Base-by-base conservation (phyloP, 306 rosid genomes). In the Vicia villosa region DNA sequence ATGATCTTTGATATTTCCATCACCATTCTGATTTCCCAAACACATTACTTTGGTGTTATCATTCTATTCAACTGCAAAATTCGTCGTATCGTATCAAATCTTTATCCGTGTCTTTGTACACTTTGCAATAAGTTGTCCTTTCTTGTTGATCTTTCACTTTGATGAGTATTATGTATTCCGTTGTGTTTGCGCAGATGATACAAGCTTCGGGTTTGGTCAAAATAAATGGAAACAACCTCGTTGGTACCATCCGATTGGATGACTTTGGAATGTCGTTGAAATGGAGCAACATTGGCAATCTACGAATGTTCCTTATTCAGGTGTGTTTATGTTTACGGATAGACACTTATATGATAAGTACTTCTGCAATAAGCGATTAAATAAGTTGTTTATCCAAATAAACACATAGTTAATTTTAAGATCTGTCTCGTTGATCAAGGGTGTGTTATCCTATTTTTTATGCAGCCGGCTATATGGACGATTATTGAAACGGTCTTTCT, bases 251-350 rank as follows among this genome's bases (percentile, higher is more conserved):
- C 58, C 80, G 63, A 77, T 63, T 88, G 73, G 63, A 87, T 3
- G 87, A 84, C 84, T 84, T 94, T 37, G 41, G 82, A 51, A 94
- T 94, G 96, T 79, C 86, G 36, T 75, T 88, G 86, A 86, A 87
- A 80, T 94, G 97, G 97, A 94, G 95, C 83, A 81, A 85, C 36
- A 58, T 94, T 61, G 96, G 98, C 30, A 87, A 83, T 70, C 90
- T 90, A 70, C 83, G 80, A 70, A 77, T 88, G 85, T 81, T 81
- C 84, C 83, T 94, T 58, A 83, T 88, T 80, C 96, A 90, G 96
- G 98, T 93, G 59, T 22, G 50, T 70, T 46, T 32, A 32, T 30
- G 5, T 5, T 30, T 2, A 22, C 24, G 24, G 2, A 1, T 22
- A 22, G 2, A 24, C 28, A 6, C 7, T 4, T 5, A 32, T 34